Evolutionary conservation across 345 rosid genomes (phyloP).

Genomic region (Firmiana major): DNA sequence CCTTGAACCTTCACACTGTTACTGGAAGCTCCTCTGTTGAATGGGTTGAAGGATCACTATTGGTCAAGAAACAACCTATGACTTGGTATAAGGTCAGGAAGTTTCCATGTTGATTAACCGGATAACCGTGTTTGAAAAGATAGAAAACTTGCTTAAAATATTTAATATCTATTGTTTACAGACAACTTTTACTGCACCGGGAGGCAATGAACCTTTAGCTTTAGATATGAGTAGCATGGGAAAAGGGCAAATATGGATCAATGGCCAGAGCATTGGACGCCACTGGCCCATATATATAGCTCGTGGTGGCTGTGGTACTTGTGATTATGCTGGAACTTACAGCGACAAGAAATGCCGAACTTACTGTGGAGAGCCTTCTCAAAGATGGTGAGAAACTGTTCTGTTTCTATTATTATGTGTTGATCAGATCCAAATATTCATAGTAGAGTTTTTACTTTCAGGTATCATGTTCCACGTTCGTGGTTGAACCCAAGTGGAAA

Average conservation of each 20-base stretch:
- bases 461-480: constrained; percentile 91
- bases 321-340: constrained; percentile 66
- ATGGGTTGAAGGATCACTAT: constrained; percentile 62
- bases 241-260: constrained; percentile 82
- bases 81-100: constrained; percentile 70
- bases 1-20: constrained; percentile 53
- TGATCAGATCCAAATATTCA: not conserved
- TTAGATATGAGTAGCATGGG: constrained; percentile 84
- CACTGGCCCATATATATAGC: constrained; percentile 76
- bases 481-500: constrained; percentile 74
- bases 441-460: constrained; percentile 21
- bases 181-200: constrained; percentile 65
- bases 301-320: constrained; percentile 59
- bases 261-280: constrained; percentile 84
- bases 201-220: constrained; percentile 70
- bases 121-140: not conserved
- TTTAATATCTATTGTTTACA: constrained; percentile 20
- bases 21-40: constrained; percentile 69
- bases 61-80: constrained; percentile 62
- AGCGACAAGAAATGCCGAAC: constrained; percentile 47
- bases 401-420: not conserved
- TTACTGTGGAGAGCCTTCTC: constrained; percentile 76
- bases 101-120: not conserved
- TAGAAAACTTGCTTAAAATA: not conserved
- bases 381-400: constrained; percentile 53